Conservation (phyloP, 257 asterid genomes). For the Handroanthus guayacan region DNA sequence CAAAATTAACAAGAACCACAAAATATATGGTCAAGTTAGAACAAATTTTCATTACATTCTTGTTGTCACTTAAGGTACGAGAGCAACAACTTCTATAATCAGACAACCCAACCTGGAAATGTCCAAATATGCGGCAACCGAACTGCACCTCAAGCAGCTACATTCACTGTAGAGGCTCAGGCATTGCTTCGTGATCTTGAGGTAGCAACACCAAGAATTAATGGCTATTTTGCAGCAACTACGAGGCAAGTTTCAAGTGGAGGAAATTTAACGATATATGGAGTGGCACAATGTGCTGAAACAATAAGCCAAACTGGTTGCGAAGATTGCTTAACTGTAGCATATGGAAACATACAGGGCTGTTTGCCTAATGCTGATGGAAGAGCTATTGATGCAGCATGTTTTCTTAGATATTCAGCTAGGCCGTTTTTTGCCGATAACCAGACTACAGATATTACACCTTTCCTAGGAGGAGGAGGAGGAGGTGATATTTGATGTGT, state of each 20-base stretch:
- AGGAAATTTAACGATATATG: conserved; percentile 49
- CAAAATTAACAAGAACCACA: too few species aligned
- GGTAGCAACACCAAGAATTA: conserved; percentile 67
- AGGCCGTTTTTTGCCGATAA: conserved; percentile 67
- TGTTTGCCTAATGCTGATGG: conserved; percentile 79
- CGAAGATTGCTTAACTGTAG: conserved; percentile 76
- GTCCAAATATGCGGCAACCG: conserved; percentile 67
- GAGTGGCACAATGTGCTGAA: conserved; percentile 81
- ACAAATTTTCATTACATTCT: too few species aligned
- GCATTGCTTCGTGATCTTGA: conserved; percentile 60
- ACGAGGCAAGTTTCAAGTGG: conserved; percentile 41
- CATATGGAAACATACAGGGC: conserved; percentile 59
- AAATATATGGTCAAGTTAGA: too few species aligned
- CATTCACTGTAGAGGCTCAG: conserved; percentile 48
- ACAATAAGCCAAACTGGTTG: conserved; percentile 62
- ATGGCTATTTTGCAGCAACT: conserved; percentile 66
- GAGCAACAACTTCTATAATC: conserved; percentile 74
- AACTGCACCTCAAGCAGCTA: conserved; percentile 55
- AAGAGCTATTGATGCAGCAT: conserved; percentile 78
- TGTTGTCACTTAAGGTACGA: conserved; percentile 59
- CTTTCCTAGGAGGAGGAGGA: conserved; percentile 48
- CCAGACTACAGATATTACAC: conserved; percentile 58
- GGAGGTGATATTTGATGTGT: conserved; percentile 16
- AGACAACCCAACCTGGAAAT: conserved; percentile 74
- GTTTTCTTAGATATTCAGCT: conserved; percentile 74